Conservation (phyloP, 2,329 filamentous ascomycete genomes). For the Ascosphaera acerosa region DNA sequence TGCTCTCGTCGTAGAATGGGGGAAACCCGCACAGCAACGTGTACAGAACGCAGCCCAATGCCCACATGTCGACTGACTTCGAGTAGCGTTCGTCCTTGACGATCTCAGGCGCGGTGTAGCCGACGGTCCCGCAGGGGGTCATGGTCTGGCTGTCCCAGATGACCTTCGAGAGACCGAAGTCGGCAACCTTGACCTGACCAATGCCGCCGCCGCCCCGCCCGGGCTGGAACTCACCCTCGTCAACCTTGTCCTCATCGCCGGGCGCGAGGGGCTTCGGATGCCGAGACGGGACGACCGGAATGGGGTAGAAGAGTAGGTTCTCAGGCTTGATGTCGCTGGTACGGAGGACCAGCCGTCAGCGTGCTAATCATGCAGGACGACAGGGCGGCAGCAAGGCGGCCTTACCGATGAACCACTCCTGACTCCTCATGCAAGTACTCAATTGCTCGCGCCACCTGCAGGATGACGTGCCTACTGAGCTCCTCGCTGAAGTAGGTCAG, state of each 20-base stretch:
- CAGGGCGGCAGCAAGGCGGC: neutral
- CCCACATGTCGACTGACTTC: slow-evolving; percentile 99
- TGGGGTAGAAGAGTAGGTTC: slow-evolving; percentile 74
- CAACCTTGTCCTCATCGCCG: slow-evolving; percentile 89
- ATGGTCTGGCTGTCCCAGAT: slow-evolving; percentile 80
- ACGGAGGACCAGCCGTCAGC: slow-evolving; percentile 1
- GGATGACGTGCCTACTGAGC: slow-evolving; percentile 86
- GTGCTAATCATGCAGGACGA: neutral
- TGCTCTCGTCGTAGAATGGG: slow-evolving; percentile 84
- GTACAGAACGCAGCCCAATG: slow-evolving; percentile 93
- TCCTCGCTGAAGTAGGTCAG: slow-evolving; percentile 97
- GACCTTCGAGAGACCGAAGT: slow-evolving; percentile 98
- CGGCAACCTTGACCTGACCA: slow-evolving; percentile 78
- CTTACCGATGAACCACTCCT: slow-evolving; percentile 45
- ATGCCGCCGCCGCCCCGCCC: slow-evolving; percentile 75
- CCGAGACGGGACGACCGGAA: slow-evolving; percentile 53
- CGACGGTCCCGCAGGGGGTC: slow-evolving; percentile 96
- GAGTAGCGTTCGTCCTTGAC: slow-evolving; percentile 96
- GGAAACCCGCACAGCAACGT: slow-evolving; percentile 95
- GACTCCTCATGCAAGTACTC: slow-evolving; percentile 87
- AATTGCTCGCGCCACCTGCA: slow-evolving; percentile 76
- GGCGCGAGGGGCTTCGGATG: slow-evolving; percentile 62
- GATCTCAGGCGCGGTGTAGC: slow-evolving; percentile 90
- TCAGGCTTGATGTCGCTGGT: slow-evolving; percentile 78
- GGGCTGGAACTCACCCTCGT: slow-evolving; percentile 76